Base-by-base conservation (phyloP, 345 rosid genomes). In the rapeseed (Brassica napus) region DNA sequence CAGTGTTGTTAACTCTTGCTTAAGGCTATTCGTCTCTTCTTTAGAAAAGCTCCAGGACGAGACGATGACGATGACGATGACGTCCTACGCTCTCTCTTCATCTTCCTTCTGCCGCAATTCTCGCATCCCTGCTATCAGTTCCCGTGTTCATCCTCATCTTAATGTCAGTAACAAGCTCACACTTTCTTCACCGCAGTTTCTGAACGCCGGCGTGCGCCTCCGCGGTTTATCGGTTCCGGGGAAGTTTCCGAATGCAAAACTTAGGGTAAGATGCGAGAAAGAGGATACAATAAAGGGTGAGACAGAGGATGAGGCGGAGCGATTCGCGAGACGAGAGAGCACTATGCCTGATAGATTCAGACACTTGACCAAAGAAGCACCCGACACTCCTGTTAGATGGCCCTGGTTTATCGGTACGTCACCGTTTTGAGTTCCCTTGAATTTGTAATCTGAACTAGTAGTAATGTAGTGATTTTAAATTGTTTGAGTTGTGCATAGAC, bases 271-370 rank as follows among this genome's bases (percentile, higher is more conserved):
- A 35, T 87, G 84, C 8, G 81, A 71, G 66, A 79, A 82, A 73
- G 86, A 58, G 42, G 73, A 84, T 59, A 23, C 15, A 26, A 31
- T 18, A 5, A 75, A 52, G 1, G 72, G 54, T 16, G 76, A 24
- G 9, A 5, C 75, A 1, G 73, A 61, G 34, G 91, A 88, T 71
- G 94, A 87, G 54, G 88, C 81, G 18, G 92, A 89, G 71, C 79
- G 49, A 57, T 77, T 87, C 70, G 90, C 86, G 61, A 86, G 90
- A 55, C 86, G 89, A 44, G 90, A 87, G 74, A 94, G 94, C 79
- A 89, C 98, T 31, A 84, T 92, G 94, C 97, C 94, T 73, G 97
- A 89, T 72, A 86, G 97, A 83, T 94, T 94, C 77, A 86, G 92
- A 83, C 82, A 92, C 84, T 77, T 94, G 83, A 89, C 92, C 79